Base-by-base conservation (phyloP, 345 rosid species). In the Camelina laxa region DNA sequence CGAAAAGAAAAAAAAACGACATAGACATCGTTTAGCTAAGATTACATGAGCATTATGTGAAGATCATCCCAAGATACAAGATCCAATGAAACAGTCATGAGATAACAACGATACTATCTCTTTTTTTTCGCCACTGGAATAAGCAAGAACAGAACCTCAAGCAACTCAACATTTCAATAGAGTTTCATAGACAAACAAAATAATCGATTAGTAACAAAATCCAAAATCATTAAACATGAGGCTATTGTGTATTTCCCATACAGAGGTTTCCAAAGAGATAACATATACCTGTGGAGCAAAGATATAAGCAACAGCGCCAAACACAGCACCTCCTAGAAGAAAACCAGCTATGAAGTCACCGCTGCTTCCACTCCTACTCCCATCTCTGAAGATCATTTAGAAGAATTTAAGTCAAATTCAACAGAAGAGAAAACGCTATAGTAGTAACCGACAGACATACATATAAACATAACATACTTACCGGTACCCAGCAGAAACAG, bases 271-370 rank as follows among this genome's bases (percentile, higher is more conserved):
- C 14, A 24, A 24, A 59, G 60, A 47, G 60, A 41, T 22, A 39
- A 44, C 1, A 48, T 21, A 4, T 60, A 93, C 97, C 96, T 91
- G 96, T 22, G 98, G 97, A 57, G 98, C 93, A 80, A 87, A 92
- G 61, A 87, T 42, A 78, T 93, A 93, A 0, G 91, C 90, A 49
- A 87, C 70, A 14, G 95, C 85, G 74, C 97, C 98, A 75, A 84
- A 88, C 33, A 94, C 69, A 21, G 97, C 97, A 47, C 97, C 98
- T 47, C 97, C 97, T 71, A 94, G 67, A 54, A 94, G 81, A 79
- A 94, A 94, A 63, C 98, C 96, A 63, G 96, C 93, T 14, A 84
- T 66, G 85, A 94, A 94, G 75, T 90, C 96, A 77, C 89, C 96
- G 75, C 88, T 81, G 31, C 89, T 87, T 64, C 92, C 90, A n/a